Percentiles rank a stretch among this genome's conserved stretches.
Conservation (phyloP, 495 filamentous ascomycete species). For the Clavariopsis aquatica region DNA sequence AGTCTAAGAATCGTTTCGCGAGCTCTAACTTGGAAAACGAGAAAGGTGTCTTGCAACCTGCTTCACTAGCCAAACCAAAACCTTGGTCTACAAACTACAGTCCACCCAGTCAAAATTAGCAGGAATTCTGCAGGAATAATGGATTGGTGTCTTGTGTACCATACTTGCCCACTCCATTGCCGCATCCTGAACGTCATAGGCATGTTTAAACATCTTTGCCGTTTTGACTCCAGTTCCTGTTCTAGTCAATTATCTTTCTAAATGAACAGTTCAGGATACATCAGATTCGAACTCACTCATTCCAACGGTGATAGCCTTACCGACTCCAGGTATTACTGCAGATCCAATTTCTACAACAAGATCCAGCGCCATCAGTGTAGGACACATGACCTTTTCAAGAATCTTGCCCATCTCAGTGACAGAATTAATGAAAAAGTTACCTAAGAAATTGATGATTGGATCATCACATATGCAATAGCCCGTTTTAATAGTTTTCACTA, state of each 20-base stretch:
- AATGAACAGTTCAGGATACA: background rate
- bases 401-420: conserved; percentile 10
- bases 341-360: conserved; percentile 24
- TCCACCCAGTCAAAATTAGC: conserved; percentile 4
- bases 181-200: conserved; percentile 12
- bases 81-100: conserved; percentile 14
- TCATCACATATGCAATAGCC: conserved; percentile 23
- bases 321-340: conserved; percentile 19
- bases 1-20: conserved; percentile 12
- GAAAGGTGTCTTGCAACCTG: conserved; percentile 17
- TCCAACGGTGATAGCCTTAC: conserved; percentile 18
- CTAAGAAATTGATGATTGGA: conserved; percentile 19
- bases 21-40: conserved; percentile 18
- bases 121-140: background rate
- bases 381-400: conserved; percentile 14
- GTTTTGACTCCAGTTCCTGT: conserved; percentile 16
- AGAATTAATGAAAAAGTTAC: conserved; percentile 13
- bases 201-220: conserved; percentile 16
- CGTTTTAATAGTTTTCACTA: conserved; percentile 13
- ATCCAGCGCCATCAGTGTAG: conserved; percentile 15
- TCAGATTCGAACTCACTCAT: conserved; percentile 15
- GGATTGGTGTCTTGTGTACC: conserved; percentile 6
- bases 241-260: conserved; percentile 11
- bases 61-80: conserved; percentile 20
- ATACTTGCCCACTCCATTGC: conserved; percentile 22